Evolutionary conservation across 1,139 yeast species (phyloP).

Genomic region (Geotrichum restrictum): DNA sequence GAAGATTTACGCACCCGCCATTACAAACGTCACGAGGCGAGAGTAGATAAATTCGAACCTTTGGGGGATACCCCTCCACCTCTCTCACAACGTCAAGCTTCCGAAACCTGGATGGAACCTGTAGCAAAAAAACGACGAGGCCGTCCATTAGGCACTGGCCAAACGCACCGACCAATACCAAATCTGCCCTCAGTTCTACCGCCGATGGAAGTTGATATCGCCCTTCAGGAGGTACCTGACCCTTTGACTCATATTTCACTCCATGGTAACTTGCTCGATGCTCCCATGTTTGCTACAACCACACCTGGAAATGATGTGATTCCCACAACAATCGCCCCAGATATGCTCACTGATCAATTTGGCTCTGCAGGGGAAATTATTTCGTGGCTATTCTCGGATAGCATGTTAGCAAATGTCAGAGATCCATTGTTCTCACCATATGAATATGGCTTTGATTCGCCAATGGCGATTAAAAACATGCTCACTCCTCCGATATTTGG

Average conservation of each 20-base stretch:
- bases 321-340: background rate
- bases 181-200: too few relatives aligned
- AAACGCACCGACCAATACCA: background rate
- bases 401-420: slow-evolving; percentile 31
- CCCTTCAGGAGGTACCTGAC: too few relatives aligned
- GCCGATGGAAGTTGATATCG: too few relatives aligned
- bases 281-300: background rate
- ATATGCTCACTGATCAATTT: background rate
- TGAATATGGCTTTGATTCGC: slow-evolving; percentile 33
- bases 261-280: background rate
- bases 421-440: slow-evolving; percentile 34
- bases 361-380: slow-evolving; percentile 27
- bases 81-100: background rate
- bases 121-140: background rate
- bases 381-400: slow-evolving; percentile 39
- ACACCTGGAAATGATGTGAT: background rate
- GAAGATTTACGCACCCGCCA: slow-evolving; percentile 16
- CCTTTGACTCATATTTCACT: background rate
- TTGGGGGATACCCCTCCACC: background rate
- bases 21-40: slow-evolving; percentile 10
- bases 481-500: slow-evolving; percentile 37
- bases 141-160: background rate
- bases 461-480: slow-evolving; percentile 39
- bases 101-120: background rate
- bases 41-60: background rate